Evolutionary conservation across 2,329 filamentous ascomycete species (phyloP).

Genomic region (Ambrosiella beaveri): DNA sequence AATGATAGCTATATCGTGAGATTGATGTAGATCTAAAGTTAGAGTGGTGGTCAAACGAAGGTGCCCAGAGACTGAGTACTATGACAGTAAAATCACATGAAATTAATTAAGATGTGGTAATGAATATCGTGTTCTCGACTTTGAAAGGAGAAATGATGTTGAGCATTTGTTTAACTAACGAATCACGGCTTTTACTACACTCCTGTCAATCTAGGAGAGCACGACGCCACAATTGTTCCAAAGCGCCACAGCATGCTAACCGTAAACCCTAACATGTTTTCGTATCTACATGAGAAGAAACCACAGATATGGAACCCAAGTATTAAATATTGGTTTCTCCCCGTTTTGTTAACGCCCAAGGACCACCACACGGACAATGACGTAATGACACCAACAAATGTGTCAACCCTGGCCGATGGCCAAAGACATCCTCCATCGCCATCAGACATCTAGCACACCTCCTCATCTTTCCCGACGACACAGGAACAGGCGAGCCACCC

Average conservation of each 20-base stretch:
- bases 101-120: background rate
- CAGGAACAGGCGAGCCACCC: conserved; percentile 13
- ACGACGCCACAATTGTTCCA: too few species aligned
- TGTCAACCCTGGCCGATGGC: conserved; percentile 30
- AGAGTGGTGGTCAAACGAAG: background rate
- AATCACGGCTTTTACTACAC: background rate
- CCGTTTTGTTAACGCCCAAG: conserved; percentile 26
- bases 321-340: conserved; percentile 10
- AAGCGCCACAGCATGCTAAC: too few species aligned
- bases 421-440: conserved; percentile 44
- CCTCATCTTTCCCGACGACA: conserved; percentile 28
- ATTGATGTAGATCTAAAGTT: too few species aligned
- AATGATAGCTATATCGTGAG: too few species aligned
- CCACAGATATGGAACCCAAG: too few species aligned
- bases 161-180: background rate
- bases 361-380: conserved; percentile 37
- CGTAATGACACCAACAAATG: conserved; percentile 39
- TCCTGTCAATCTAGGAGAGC: background rate
- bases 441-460: conserved; percentile 38
- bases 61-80: too few species aligned
- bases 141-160: background rate
- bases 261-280: too few species aligned
- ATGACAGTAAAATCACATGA: background rate
- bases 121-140: background rate
- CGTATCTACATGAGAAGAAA: too few species aligned